phyloP scores from a whole-genome alignment of 306 rosid genomes.

The Pterocarpus santalinus region DNA sequence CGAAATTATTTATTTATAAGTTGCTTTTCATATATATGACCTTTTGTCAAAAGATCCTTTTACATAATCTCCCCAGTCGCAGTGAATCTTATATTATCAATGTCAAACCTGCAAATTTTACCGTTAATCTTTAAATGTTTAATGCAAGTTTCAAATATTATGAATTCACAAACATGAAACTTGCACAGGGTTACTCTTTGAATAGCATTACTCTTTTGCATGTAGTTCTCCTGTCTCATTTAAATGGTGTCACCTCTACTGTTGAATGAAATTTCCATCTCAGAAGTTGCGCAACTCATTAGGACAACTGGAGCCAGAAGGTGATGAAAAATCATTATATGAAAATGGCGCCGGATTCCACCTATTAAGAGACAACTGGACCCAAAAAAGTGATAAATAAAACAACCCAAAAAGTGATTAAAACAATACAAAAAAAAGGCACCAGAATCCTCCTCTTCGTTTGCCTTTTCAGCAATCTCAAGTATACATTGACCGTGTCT shows the following conservation, averaged over 20 bases:
- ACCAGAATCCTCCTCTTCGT: not conserved
- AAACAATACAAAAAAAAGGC: not conserved
- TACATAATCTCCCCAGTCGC: not conserved
- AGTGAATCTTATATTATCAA: not conserved
- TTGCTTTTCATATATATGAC: no score
- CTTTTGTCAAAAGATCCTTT: no score
- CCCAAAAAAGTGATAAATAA: not conserved
- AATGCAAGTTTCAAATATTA: not conserved
- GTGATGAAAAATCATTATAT: not conserved
- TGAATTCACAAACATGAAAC: not conserved
- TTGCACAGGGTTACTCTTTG: not conserved
- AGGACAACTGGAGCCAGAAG: not conserved
- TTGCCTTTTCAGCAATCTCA: not conserved
- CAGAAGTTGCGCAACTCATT: not conserved
- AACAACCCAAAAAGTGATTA: not conserved
- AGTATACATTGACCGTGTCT: slow-evolving; percentile 8
- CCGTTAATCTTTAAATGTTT: not conserved
- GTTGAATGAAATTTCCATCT: not conserved
- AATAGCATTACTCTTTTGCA: not conserved
- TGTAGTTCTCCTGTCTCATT: not conserved
- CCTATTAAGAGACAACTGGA: not conserved
- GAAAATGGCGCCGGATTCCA: not conserved
- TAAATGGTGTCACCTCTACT: not conserved
- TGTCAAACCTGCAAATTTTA: not conserved
- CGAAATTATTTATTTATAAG: no score